Percentiles rank a stretch among this genome's conserved stretches.
phyloP scores from a whole-genome alignment of 208 protist genomes.

The Leishmania guyanensis region DNA sequence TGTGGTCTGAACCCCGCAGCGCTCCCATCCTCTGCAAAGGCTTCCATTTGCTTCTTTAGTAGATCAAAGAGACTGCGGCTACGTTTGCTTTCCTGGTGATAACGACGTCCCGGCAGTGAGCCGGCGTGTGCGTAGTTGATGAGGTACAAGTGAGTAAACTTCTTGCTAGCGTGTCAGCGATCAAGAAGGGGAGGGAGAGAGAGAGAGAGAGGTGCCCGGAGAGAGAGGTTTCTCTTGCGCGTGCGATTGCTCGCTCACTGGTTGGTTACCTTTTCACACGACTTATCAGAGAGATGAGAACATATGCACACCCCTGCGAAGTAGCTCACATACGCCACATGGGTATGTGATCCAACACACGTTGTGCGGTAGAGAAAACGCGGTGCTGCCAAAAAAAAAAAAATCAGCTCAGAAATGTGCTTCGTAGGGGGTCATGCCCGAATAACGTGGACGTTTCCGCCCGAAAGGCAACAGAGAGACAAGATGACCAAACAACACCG shows the following conservation, averaged over 20 bases:
- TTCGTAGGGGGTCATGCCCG: neutral
- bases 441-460: neutral
- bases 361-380: neutral
- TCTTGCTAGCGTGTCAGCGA: neutral
- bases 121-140: neutral
- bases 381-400: neutral
- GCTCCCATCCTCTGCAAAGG: neutral
- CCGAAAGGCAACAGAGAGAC: neutral
- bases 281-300: neutral
- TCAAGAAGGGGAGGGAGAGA: neutral
- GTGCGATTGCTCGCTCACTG: neutral
- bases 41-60: neutral
- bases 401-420: neutral
- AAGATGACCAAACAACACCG: too few relatives aligned
- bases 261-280: neutral
- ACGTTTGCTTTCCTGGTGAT: neutral
- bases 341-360: too few relatives aligned
- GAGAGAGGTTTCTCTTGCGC: neutral
- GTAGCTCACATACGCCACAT: too few relatives aligned
- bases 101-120: neutral
- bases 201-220: neutral
- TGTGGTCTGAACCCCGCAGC: neutral
- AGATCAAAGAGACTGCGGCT: neutral
- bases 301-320: neutral
- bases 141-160: neutral